These are phyloP conservation scores for Hypoxylon subgilvum DNA, from an alignment of 495 filamentous ascomycete genomes.

Conservation along the genomic window DNA sequence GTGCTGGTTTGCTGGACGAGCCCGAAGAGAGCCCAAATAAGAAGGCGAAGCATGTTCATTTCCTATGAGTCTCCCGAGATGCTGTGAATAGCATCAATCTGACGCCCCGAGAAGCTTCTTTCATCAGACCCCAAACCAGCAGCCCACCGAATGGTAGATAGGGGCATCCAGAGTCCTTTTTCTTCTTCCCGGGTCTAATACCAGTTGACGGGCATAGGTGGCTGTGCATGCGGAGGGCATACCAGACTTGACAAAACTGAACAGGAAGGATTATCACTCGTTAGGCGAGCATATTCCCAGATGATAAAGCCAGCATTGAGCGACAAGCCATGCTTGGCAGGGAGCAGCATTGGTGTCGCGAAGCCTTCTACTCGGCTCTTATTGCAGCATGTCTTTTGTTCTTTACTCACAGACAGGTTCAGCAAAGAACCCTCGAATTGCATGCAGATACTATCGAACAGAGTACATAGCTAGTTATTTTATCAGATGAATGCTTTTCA, in stretches of 20 bases:
- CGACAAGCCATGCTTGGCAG: not conserved
- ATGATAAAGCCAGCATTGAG: not conserved
- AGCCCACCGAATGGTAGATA: too few relatives aligned
- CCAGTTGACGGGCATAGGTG: not conserved
- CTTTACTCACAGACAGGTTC: conserved; percentile 3
- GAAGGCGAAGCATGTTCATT: too few relatives aligned
- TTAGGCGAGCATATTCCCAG: not conserved
- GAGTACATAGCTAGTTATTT: not conserved
- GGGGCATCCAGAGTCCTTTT: too few relatives aligned
- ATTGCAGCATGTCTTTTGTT: not conserved
- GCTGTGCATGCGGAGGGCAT: not conserved
- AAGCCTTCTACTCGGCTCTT: not conserved
- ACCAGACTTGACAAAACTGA: not conserved
- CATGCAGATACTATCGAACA: not conserved
- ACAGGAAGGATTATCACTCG: not conserved
- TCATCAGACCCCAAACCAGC: too few relatives aligned
- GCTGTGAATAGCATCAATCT: too few relatives aligned
- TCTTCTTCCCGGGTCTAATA: too few relatives aligned
- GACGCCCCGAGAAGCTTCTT: too few relatives aligned
- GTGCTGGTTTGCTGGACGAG: too few relatives aligned
- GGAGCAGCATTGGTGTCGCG: not conserved
- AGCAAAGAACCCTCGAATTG: not conserved
- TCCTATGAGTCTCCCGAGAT: too few relatives aligned
- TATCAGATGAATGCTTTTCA: conserved; percentile 1
- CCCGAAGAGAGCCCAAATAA: too few relatives aligned